phyloP scores from a whole-genome alignment of 1,284 basidiomycete species.

The Exobasidium cylindrosporum region DNA sequence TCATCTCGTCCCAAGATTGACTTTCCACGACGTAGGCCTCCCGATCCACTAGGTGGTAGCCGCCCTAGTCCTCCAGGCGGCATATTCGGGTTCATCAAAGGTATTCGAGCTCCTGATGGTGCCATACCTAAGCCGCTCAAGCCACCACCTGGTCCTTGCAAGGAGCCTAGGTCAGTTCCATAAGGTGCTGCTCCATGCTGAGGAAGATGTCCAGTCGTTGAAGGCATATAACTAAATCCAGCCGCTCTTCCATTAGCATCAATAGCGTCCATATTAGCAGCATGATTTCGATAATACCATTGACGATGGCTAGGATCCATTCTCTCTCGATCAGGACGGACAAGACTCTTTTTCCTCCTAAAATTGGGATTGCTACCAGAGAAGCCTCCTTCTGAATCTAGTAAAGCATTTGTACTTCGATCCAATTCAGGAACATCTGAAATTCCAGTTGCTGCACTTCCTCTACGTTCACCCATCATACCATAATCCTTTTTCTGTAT shows the following conservation, averaged over 20 bases:
- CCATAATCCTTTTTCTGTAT: conserved; percentile 26
- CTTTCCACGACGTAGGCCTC: conserved; percentile 47
- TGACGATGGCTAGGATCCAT: conserved; percentile 91
- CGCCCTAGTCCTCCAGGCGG: conserved; percentile 43
- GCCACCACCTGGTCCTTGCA: conserved; percentile 50
- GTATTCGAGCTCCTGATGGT: conserved; percentile 6
- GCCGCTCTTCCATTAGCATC: conserved; percentile 26
- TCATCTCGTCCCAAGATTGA: conserved; percentile 53
- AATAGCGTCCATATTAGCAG: conserved; percentile 66
- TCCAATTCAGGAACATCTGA: conserved; percentile 25
- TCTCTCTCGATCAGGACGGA: conserved; percentile 90
- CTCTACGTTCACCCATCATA: conserved; percentile 27
- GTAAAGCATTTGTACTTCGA: conserved; percentile 27
- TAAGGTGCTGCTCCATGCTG: conserved; percentile 50
- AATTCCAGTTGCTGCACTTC: conserved; percentile 17
- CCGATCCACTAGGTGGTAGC: conserved; percentile 20
- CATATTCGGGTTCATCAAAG: conserved; percentile 24
- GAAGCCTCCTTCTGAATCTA: conserved; percentile 45
- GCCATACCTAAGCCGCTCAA: conserved; percentile 51
- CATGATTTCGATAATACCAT: conserved; percentile 91
- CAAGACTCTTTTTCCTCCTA: conserved; percentile 84
- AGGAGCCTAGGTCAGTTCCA: conserved; percentile 30
- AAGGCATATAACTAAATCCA: conserved; percentile 51
- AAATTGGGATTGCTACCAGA: conserved; percentile 53
- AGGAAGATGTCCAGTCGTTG: conserved; percentile 51